Evolutionary conservation across 108 stramenopile species (phyloP).

Genomic region (Cyclotella baltica): DNA sequence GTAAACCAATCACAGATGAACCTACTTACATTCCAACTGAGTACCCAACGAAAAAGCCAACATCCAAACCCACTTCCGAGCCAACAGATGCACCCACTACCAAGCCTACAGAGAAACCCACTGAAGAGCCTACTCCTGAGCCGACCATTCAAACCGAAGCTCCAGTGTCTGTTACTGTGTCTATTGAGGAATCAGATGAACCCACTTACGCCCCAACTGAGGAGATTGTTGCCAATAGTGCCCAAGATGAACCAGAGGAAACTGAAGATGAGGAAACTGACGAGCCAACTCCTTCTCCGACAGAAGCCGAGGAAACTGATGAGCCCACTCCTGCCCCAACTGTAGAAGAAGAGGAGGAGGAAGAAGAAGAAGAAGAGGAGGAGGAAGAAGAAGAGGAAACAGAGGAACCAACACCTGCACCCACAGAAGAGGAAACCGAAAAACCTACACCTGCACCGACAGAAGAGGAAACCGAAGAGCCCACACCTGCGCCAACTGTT

Average conservation of each 20-base stretch:
- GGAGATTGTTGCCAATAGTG: not conserved
- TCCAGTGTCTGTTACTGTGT: slow-evolving; percentile 4
- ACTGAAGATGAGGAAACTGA: slow-evolving; percentile 15
- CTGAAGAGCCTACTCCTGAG: not conserved
- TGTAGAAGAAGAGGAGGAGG: slow-evolving; percentile 6
- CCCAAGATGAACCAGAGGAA: slow-evolving; percentile 12
- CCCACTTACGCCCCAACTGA: not conserved
- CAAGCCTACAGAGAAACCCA: not conserved
- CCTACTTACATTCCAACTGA: slow-evolving; percentile 42
- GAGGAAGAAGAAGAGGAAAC: slow-evolving; percentile 14
- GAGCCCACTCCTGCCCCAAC: slow-evolving; percentile 20
- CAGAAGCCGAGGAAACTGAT: slow-evolving; percentile 22
- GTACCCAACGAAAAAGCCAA: slow-evolving; percentile 31
- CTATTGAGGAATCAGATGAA: not conserved
- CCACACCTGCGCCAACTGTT: not conserved
- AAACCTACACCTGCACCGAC: not conserved
- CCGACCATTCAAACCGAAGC: slow-evolving; percentile 2
- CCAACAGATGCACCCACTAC: slow-evolving; percentile 9
- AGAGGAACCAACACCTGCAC: slow-evolving; percentile 7
- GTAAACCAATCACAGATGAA: slow-evolving; percentile 40
- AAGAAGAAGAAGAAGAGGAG: slow-evolving; percentile 19
- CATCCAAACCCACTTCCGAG: slow-evolving; percentile 10
- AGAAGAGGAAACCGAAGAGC: slow-evolving; percentile 7
- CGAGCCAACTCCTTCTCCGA: slow-evolving; percentile 5
- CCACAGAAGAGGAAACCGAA: not conserved